Conservation (phyloP, 192 early-diverging fungal species). For the Backusella morwellensis region DNA sequence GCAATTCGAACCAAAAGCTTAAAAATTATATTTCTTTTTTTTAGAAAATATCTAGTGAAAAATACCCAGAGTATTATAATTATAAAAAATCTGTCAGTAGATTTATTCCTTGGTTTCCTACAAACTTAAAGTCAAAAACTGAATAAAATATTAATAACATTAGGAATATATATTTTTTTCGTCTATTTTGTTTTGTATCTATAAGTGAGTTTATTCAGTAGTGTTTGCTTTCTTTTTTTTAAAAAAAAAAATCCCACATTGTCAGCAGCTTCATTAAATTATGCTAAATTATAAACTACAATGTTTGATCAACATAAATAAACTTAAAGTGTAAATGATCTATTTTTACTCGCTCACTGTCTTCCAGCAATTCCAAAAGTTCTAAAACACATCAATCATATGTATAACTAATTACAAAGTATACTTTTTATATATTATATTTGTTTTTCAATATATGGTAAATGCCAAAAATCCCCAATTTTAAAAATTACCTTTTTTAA, state of each 20-base stretch:
- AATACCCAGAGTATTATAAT: conserved; percentile 77
- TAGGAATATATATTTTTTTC: neutral
- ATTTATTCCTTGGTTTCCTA: conserved; percentile 50
- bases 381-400: neutral
- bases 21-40: neutral
- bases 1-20: neutral
- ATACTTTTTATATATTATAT: neutral
- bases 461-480: neutral
- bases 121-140: neutral
- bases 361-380: neutral
- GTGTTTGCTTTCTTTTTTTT: neutral
- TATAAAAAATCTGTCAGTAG: conserved; percentile 61
- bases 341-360: neutral
- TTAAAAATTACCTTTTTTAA: neutral
- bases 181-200: neutral
- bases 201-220: too few species aligned
- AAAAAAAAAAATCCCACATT: neutral
- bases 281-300: too few species aligned
- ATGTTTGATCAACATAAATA: neutral
- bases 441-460: neutral
- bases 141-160: neutral
- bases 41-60: conserved; percentile 51
- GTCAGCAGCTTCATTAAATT: too few species aligned
- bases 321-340: neutral
- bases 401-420: neutral